Conservation (phyloP, 1,139 yeast species). For the Saccharomycopsis crataegensis region DNA sequence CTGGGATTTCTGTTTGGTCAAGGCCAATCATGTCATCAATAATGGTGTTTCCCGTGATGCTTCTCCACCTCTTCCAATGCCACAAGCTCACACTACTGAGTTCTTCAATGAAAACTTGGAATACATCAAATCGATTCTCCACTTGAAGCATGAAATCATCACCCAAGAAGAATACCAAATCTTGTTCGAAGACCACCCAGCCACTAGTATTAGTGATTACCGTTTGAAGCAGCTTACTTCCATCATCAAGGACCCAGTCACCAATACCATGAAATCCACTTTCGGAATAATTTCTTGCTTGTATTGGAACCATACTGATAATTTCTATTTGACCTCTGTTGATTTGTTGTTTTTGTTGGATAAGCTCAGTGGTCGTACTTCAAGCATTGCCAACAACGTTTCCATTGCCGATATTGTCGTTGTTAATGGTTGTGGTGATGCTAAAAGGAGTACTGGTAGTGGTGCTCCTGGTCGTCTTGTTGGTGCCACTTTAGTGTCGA, state of each 20-base stretch:
- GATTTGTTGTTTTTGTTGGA: conserved; percentile 53
- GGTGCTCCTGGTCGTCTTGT: not conserved
- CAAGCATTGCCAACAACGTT: conserved; percentile 11
- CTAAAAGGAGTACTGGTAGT: not conserved
- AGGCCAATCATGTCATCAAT: conserved; percentile 14
- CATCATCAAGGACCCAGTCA: conserved; percentile 2
- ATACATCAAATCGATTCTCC: conserved; percentile 13
- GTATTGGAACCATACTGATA: conserved; percentile 44
- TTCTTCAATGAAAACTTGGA: conserved; percentile 17
- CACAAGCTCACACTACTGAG: not conserved
- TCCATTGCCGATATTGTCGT: not conserved
- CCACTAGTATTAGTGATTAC: not conserved
- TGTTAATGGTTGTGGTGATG: not conserved
- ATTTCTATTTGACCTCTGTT: conserved; percentile 52
- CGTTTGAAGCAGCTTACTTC: conserved; percentile 2
- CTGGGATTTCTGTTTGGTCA: conserved; percentile 22
- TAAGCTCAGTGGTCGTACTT: conserved; percentile 37
- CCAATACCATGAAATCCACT: conserved; percentile 5
- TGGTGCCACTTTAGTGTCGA: not conserved
- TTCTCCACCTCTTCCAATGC: not conserved
- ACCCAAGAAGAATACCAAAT: conserved; percentile 15
- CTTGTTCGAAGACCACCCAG: conserved; percentile 11
- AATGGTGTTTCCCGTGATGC: not conserved
- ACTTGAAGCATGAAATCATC: conserved; percentile 15
- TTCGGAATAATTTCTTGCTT: conserved; percentile 43